Percentiles rank a stretch among this genome's conserved stretches.
phyloP scores from a whole-genome alignment of 495 filamentous ascomycete genomes.

The Neurospora africana region DNA sequence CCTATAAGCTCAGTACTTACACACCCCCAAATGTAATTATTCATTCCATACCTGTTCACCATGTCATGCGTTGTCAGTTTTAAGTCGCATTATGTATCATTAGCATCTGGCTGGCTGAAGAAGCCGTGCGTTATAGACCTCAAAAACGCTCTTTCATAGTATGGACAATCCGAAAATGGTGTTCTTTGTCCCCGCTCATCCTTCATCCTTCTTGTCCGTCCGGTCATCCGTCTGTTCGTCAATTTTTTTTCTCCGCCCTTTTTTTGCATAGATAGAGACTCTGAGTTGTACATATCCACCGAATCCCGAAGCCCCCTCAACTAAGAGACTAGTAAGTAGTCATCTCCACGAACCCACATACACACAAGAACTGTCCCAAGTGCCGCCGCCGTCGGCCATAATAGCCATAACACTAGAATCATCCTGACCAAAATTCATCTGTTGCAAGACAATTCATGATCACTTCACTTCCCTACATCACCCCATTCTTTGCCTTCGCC shows the following conservation, averaged over 20 bases:
- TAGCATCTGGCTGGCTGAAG: neutral
- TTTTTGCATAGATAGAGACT: neutral
- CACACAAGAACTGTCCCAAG: no score
- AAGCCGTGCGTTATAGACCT: neutral
- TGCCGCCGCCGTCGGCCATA: no score
- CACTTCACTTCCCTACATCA: neutral
- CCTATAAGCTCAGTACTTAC: neutral
- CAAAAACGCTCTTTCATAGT: neutral
- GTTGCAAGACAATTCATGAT: neutral
- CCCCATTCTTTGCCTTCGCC: neutral
- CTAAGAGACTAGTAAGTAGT: no score
- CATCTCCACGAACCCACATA: no score
- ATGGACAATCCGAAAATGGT: neutral
- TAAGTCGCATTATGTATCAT: neutral
- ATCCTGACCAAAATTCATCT: no score
- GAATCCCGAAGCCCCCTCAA: neutral
- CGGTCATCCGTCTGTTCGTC: neutral
- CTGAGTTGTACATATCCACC: neutral
- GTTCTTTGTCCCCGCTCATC: neutral
- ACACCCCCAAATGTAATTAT: neutral
- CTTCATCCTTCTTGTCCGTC: neutral
- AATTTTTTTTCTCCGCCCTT: no score
- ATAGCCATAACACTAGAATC: no score
- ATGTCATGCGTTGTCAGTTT: neutral
- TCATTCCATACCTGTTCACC: neutral